Conservation (phyloP, 2,329 filamentous ascomycete genomes). For the Apiospora saccharicola region DNA sequence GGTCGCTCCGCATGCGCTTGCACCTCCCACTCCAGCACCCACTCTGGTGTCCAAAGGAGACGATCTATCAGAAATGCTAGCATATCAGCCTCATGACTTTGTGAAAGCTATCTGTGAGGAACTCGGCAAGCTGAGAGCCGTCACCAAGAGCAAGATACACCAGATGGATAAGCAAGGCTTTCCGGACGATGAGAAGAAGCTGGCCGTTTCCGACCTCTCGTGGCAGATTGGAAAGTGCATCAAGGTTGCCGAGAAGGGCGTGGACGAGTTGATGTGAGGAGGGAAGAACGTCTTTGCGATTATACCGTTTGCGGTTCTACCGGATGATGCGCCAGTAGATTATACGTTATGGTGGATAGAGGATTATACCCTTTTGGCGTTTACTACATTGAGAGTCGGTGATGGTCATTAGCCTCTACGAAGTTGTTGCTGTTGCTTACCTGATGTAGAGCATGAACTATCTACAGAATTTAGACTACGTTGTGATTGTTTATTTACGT, state of each 20-base stretch:
- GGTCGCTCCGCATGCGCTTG: no score
- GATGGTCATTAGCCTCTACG: no score
- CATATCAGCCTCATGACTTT: not conserved
- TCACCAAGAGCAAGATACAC: not conserved
- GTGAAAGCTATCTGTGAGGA: not conserved
- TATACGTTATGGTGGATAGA: not conserved
- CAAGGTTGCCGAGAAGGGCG: not conserved
- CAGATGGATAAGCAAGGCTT: not conserved
- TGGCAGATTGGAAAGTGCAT: conserved; percentile 10
- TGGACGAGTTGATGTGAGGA: not conserved
- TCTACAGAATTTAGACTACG: no score
- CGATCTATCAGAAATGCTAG: not conserved
- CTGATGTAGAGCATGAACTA: no score
- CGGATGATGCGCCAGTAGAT: not conserved
- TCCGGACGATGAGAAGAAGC: not conserved
- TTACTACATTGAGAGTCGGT: not conserved
- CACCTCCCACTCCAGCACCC: not conserved
- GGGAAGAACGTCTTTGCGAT: no score
- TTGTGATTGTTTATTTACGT: no score
- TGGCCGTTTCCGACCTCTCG: not conserved
- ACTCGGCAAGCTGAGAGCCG: not conserved
- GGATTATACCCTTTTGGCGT: not conserved
- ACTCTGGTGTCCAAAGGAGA: not conserved
- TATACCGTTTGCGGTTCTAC: no score
- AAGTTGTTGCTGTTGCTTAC: no score